phyloP scores from a whole-genome alignment of 116 monocot genomes.

The Dioscorea cayenensis region DNA sequence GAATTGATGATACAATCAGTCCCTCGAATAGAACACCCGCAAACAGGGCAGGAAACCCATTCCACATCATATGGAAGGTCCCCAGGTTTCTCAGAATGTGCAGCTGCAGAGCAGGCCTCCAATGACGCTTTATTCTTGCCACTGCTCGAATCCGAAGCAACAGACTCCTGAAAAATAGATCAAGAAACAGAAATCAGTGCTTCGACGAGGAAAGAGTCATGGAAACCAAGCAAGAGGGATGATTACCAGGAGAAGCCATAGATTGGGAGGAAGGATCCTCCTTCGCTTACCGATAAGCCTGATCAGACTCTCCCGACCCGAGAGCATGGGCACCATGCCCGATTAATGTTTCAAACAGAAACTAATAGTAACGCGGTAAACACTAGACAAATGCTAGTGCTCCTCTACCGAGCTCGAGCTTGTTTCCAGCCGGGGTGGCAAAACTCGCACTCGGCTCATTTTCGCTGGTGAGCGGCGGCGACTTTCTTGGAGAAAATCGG shows the following conservation, averaged over 20 bases:
- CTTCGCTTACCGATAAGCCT: conserved; percentile 45
- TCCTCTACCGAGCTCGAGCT: too few relatives aligned
- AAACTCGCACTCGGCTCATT: too few relatives aligned
- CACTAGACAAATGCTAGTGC: too few relatives aligned
- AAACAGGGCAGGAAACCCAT: conserved; percentile 57
- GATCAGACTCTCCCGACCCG: conserved; percentile 31
- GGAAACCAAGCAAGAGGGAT: neutral
- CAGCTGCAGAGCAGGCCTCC: neutral
- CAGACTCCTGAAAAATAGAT: too few relatives aligned
- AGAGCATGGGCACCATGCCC: conserved; percentile 15
- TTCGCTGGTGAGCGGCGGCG: too few relatives aligned
- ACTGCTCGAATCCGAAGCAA: too few relatives aligned
- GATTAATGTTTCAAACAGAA: too few relatives aligned
- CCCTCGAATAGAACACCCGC: conserved; percentile 38
- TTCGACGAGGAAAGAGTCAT: too few relatives aligned
- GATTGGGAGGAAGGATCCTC: conserved; percentile 18
- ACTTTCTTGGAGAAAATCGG: too few relatives aligned
- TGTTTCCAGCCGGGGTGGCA: too few relatives aligned
- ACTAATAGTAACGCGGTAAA: too few relatives aligned
- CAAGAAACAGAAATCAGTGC: too few relatives aligned
- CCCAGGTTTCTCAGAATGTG: neutral
- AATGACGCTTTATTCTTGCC: neutral
- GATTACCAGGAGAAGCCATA: neutral
- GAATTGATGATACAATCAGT: conserved; percentile 36
- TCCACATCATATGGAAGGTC: neutral